Base-by-base conservation (phyloP, 2,329 filamentous ascomycete species). In the Chalara sp. region DNA sequence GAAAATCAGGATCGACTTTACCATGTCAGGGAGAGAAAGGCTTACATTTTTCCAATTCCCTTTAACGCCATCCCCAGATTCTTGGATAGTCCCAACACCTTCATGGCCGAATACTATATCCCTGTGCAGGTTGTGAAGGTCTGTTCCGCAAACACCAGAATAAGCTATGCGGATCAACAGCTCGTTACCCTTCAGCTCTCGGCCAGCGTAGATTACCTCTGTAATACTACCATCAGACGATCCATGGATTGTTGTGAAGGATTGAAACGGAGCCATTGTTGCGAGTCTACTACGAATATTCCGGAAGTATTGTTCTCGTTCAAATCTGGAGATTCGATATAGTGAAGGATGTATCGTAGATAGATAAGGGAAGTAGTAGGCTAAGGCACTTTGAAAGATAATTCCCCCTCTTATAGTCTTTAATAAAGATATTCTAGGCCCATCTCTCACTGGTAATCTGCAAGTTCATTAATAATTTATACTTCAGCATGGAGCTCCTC, bases 71-170 rank as follows among this genome's bases (percentile, higher is more conserved):
- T 32, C 11, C 10, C 7, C 41, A 40, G 48, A 46, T 53, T 61
- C 61, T 50, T 70, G 65, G 8, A 78, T 66, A 31, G 72, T 45
- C 40, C 76, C 76, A 32, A 73, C 68, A 46, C 76, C 74, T 59
- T 79, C 76, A 56, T 79, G 75, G 6, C 76, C 76, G 1, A 78
- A 65, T 10, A 61, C 70, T 63, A 70, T 68, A 50, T 70, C 67
- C 2, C 43, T 65, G 6, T 56, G 52, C 51, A 50, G 61, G 53
- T 64, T 68, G 56, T 76, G 71, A 46, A 72, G 57, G 53, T 73
- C 76, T 4, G 84, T 87, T 46, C 79, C 81, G 64, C 84, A 87
- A 47, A 87, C 70, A 32, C 84, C 84, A 2, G 81, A 84, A 52
- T 82, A 80, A 12, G 82, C 86, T 54, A 87, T 71, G 50, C 74